Conservation (phyloP, 495 filamentous ascomycete genomes). For the Talaromyces proteolyticus region DNA sequence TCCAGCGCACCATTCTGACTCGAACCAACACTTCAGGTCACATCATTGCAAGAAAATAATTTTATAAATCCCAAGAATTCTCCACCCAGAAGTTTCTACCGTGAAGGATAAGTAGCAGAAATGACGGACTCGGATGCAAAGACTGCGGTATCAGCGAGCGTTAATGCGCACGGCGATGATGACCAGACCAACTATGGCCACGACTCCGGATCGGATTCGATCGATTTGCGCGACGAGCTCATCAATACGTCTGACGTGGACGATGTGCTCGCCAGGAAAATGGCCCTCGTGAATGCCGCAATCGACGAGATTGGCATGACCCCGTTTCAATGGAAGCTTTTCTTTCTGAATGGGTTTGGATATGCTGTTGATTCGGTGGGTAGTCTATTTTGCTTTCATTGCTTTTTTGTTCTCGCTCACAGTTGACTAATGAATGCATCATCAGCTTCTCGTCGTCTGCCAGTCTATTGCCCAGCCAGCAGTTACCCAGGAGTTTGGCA, state of each 20-base stretch:
- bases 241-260: slow-evolving; percentile 13
- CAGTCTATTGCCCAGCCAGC: slow-evolving; percentile 28
- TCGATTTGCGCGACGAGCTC: slow-evolving; percentile 10
- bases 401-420: not conserved
- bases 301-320: slow-evolving; percentile 29
- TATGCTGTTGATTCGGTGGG: slow-evolving; percentile 28
- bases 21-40: no score
- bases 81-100: no score
- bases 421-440: no score
- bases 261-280: slow-evolving; percentile 19
- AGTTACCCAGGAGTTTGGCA: slow-evolving; percentile 23
- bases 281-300: slow-evolving; percentile 21
- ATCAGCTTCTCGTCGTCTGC: slow-evolving; percentile 30
- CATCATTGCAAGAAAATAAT: no score
- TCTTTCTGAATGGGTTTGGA: slow-evolving; percentile 29
- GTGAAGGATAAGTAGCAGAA: no score
- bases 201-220: no score
- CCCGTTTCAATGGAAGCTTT: slow-evolving; percentile 24
- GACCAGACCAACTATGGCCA: no score
- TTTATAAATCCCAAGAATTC: no score
- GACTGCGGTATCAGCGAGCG: not conserved
- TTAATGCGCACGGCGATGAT: no score
- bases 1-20: no score
- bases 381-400: not conserved
- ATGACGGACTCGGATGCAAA: no score